Evolutionary conservation across 192 early-diverging fungal genomes (phyloP).

Genomic region (Podila verticillata): DNA sequence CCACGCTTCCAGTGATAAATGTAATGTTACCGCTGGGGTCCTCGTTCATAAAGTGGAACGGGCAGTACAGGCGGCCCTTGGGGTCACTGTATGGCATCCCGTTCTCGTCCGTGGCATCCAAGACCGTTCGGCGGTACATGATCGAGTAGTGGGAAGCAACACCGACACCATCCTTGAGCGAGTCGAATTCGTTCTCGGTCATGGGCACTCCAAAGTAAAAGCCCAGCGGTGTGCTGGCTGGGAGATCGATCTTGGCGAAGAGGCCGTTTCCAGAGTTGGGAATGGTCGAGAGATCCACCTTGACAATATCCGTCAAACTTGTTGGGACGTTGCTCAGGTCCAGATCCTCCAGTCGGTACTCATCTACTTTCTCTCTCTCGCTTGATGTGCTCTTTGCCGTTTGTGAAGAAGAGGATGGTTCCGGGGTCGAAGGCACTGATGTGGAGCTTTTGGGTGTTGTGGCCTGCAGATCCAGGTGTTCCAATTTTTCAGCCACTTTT

Average conservation of each 20-base stretch:
- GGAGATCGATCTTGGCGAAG: conserved; percentile 79
- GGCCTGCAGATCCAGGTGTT: conserved; percentile 31
- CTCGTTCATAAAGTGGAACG: conserved; percentile 94
- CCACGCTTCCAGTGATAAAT: conserved; percentile 83
- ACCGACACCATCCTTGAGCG: conserved; percentile 82
- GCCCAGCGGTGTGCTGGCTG: conserved; percentile 81
- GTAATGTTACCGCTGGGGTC: conserved; percentile 69
- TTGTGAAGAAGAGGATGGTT: background rate
- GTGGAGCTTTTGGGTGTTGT: background rate
- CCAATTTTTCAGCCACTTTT: conserved; percentile 20
- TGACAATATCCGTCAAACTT: conserved; percentile 67
- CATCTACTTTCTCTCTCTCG: conserved; percentile 28
- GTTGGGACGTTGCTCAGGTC: conserved; percentile 69
- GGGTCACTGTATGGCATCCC: conserved; percentile 84
- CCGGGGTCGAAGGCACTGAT: conserved; percentile 5
- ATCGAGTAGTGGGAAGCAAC: conserved; percentile 90
- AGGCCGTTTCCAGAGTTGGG: conserved; percentile 79
- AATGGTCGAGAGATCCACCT: conserved; percentile 71
- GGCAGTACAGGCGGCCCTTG: conserved; percentile 73
- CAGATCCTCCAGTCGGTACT: conserved; percentile 57
- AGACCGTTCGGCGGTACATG: conserved; percentile 88
- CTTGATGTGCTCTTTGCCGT: background rate
- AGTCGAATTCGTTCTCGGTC: conserved; percentile 96
- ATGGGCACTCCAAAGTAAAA: conserved; percentile 98
- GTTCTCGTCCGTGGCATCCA: conserved; percentile 89